Evolutionary conservation across 805 yeast genomes (phyloP).

Genomic region (Metschnikowia colocasiae): DNA sequence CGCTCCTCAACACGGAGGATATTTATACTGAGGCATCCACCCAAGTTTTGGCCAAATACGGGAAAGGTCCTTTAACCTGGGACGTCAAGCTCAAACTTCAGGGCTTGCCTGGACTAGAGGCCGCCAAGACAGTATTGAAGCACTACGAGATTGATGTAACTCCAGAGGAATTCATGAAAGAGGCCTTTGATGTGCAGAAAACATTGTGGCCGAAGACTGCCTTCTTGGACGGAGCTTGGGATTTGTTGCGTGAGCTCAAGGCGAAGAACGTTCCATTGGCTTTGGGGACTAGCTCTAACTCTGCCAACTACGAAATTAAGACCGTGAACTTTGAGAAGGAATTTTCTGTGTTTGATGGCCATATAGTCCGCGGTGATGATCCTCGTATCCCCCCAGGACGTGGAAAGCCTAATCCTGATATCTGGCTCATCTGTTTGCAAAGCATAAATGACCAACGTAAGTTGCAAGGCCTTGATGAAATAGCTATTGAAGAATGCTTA

Average conservation of each 20-base stretch:
- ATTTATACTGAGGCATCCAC: slow-evolving; percentile 78
- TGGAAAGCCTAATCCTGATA: slow-evolving; percentile 93
- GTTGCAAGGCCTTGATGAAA: slow-evolving; percentile 39
- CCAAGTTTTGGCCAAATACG: slow-evolving; percentile 60
- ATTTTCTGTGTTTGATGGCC: slow-evolving; percentile 58
- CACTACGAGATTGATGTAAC: slow-evolving; percentile 57
- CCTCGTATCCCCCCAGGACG: slow-evolving; percentile 74
- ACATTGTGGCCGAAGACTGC: slow-evolving; percentile 58
- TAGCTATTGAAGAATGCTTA: slow-evolving; percentile 72
- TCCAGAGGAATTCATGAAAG: slow-evolving; percentile 56
- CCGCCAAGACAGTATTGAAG: slow-evolving; percentile 61
- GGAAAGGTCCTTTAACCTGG: slow-evolving; percentile 85
- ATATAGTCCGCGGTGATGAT: slow-evolving; percentile 87
- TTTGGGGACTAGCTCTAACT: slow-evolving; percentile 81
- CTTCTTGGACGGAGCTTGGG: slow-evolving; percentile 83
- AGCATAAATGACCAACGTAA: slow-evolving; percentile 57
- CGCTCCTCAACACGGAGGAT: slow-evolving; percentile 87
- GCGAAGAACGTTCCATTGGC: slow-evolving; percentile 69
- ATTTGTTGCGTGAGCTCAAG: slow-evolving; percentile 54
- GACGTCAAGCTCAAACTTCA: slow-evolving; percentile 82
- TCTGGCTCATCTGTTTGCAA: slow-evolving; percentile 79
- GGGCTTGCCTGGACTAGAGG: slow-evolving; percentile 85
- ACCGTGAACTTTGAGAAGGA: slow-evolving; percentile 65
- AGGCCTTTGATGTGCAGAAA: slow-evolving; percentile 53
- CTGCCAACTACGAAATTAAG: slow-evolving; percentile 59